phyloP scores from a whole-genome alignment of 805 yeast species.

The Candida verbasci region DNA sequence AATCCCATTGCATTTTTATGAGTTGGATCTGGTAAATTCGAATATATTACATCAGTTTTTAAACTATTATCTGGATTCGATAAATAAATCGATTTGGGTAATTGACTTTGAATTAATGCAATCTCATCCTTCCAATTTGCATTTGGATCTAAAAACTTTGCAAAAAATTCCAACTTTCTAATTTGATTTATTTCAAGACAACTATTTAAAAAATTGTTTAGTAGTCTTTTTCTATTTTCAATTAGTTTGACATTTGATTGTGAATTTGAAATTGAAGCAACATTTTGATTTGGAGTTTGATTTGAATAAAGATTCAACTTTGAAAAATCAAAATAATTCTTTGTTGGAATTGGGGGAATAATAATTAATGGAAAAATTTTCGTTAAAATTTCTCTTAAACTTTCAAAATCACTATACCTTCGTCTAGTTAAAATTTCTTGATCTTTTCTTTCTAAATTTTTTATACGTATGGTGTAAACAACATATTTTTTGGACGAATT shows the following conservation, averaged over 20 bases:
- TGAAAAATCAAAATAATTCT: slow-evolving; percentile 34
- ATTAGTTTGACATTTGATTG: slow-evolving; percentile 22
- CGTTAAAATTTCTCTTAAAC: slow-evolving; percentile 65
- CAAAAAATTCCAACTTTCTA: slow-evolving; percentile 56
- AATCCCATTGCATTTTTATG: slow-evolving; percentile 25
- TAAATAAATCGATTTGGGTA: slow-evolving; percentile 36
- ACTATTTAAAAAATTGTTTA: slow-evolving; percentile 72
- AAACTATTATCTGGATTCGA: slow-evolving; percentile 45
- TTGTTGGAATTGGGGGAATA: slow-evolving; percentile 87
- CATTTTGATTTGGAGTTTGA: slow-evolving; percentile 3
- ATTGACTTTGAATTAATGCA: slow-evolving; percentile 28
- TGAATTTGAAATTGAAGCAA: neutral
- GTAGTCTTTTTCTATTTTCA: slow-evolving; percentile 62
- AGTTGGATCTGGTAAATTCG: slow-evolving; percentile 32
- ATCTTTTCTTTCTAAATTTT: slow-evolving; percentile 34
- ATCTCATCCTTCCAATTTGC: slow-evolving; percentile 75
- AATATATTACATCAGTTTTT: slow-evolving; percentile 30
- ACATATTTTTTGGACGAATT: slow-evolving; percentile 61
- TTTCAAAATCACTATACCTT: slow-evolving; percentile 89
- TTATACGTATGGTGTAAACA: slow-evolving; percentile 70
- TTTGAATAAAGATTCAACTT: slow-evolving; percentile 13
- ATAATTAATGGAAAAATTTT: slow-evolving; percentile 75
- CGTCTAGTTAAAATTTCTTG: slow-evolving; percentile 62
- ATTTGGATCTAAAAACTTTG: slow-evolving; percentile 80
- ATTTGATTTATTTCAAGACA: slow-evolving; percentile 60